Evolutionary conservation across 2,329 filamentous ascomycete genomes (phyloP).

Genomic region (Aspergillus quadricinctus): DNA sequence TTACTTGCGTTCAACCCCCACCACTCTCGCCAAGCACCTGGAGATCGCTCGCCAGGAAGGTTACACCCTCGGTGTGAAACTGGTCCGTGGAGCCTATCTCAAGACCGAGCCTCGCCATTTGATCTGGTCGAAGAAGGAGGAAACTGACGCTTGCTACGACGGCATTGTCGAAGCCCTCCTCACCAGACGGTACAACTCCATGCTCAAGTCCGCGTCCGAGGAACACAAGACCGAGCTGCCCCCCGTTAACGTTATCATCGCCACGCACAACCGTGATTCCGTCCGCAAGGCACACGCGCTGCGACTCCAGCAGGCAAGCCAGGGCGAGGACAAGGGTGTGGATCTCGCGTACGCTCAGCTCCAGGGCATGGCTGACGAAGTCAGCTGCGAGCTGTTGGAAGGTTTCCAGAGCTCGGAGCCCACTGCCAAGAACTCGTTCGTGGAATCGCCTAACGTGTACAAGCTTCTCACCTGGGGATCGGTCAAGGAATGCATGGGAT

Average conservation of each 20-base stretch:
- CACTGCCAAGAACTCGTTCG: slow-evolving; percentile 18
- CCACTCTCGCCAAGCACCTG: slow-evolving; percentile 45
- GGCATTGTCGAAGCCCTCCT: slow-evolving; percentile 53
- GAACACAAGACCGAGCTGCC: slow-evolving; percentile 34
- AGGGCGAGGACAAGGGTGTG: slow-evolving; percentile 38
- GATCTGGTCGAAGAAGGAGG: slow-evolving; percentile 46
- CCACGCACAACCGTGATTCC: slow-evolving; percentile 56
- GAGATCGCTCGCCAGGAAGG: slow-evolving; percentile 42
- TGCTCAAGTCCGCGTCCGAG: slow-evolving; percentile 45
- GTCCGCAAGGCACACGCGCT: slow-evolving; percentile 49
- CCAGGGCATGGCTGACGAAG: slow-evolving; percentile 93
- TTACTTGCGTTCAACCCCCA: slow-evolving; percentile 48
- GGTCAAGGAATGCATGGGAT: slow-evolving; percentile 58
- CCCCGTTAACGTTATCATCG: slow-evolving; percentile 51
- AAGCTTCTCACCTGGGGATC: slow-evolving; percentile 60
- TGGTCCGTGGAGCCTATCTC: slow-evolving; percentile 53
- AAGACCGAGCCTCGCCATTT: slow-evolving; percentile 43
- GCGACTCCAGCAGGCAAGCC: slow-evolving; percentile 43
- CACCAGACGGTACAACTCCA: slow-evolving; percentile 54
- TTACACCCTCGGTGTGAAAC: slow-evolving; percentile 50
- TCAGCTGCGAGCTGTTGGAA: slow-evolving; percentile 60
- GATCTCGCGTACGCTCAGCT: slow-evolving; percentile 69
- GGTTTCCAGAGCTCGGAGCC: slow-evolving; percentile 29
- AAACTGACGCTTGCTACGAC: slow-evolving; percentile 53
- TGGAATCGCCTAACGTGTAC: slow-evolving; percentile 47